Percentiles rank a stretch among this genome's conserved stretches.
These are phyloP conservation scores for Fraxinus latifolia DNA, from an alignment of 305 asterid genomes.

Conservation along the genomic window DNA sequence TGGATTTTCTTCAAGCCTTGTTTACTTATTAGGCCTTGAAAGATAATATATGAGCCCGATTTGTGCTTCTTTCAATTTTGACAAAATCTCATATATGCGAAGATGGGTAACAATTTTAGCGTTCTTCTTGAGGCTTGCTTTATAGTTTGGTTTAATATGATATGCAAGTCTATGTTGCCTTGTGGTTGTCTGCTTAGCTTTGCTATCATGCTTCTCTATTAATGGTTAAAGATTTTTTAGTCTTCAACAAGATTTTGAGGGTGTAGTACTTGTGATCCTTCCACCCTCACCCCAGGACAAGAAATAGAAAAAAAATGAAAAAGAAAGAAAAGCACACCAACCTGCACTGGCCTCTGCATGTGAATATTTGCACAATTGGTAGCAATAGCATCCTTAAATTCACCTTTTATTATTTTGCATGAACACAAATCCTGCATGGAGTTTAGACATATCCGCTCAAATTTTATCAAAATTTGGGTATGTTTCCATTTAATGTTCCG, in stretches of 20 bases:
- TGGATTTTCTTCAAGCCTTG: conserved; percentile 4
- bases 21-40: conserved; percentile 10
- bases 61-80: conserved; percentile 10
- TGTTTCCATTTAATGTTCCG: background rate
- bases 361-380: background rate
- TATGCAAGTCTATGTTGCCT: background rate
- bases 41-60: conserved; percentile 6
- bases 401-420: background rate
- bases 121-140: conserved; percentile 2
- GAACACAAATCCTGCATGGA: background rate
- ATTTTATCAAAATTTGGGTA: background rate
- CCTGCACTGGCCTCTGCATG: background rate
- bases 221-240: background rate
- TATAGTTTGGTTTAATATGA: background rate
- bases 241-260: background rate
- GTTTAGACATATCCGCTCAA: background rate
- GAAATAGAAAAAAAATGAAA: background rate
- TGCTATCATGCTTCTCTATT: background rate
- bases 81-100: background rate
- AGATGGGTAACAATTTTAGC: conserved; percentile 9
- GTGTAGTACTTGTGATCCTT: background rate
- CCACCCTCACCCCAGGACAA: background rate
- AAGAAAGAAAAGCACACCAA: background rate
- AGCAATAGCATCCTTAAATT: conserved; percentile 1
- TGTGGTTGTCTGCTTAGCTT: background rate